A percentile compares a stretch with the other conserved stretches of the same genome.
Conservation (phyloP, 306 rosid species). For the Cucurbita maxima region DNA sequence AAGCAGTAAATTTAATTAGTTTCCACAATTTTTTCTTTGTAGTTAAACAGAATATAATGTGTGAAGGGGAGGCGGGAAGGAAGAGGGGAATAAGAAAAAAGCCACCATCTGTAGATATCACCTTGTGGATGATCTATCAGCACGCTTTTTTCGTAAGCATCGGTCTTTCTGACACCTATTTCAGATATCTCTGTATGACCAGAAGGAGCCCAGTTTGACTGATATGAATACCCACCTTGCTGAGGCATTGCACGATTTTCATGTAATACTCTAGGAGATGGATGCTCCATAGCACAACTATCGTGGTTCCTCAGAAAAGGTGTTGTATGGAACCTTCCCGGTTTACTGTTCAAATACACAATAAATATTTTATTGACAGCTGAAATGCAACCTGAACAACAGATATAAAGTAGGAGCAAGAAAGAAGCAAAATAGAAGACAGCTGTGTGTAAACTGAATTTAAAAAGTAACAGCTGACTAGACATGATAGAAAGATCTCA, state of each 20-base stretch:
- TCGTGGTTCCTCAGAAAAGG: conserved; percentile 41
- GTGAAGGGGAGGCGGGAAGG: background rate
- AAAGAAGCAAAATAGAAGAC: background rate
- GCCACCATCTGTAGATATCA: conserved; percentile 6
- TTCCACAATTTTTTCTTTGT: background rate
- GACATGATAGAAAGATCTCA: background rate
- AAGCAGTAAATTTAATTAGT: conserved; percentile 5
- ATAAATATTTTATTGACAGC: background rate
- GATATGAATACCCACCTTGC: conserved; percentile 43
- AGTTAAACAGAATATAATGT: background rate
- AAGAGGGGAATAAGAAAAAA: background rate
- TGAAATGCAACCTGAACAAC: background rate
- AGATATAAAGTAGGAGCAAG: background rate
- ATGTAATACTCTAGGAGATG: conserved; percentile 48
- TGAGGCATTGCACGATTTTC: conserved; percentile 38
- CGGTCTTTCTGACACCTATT: conserved; percentile 42
- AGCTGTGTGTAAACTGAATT: background rate
- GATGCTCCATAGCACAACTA: conserved; percentile 51
- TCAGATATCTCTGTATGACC: conserved; percentile 48
- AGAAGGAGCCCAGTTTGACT: conserved; percentile 53
- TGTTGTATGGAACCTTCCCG: conserved; percentile 34
- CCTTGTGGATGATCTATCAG: conserved; percentile 61
- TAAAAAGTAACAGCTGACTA: background rate
- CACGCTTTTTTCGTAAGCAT: conserved; percentile 37
- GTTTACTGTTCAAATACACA: conserved; percentile 28